Percentiles rank a stretch among this genome's conserved stretches.
phyloP scores from a whole-genome alignment of 139 green algal genomes.

The Haematococcus sp. region DNA sequence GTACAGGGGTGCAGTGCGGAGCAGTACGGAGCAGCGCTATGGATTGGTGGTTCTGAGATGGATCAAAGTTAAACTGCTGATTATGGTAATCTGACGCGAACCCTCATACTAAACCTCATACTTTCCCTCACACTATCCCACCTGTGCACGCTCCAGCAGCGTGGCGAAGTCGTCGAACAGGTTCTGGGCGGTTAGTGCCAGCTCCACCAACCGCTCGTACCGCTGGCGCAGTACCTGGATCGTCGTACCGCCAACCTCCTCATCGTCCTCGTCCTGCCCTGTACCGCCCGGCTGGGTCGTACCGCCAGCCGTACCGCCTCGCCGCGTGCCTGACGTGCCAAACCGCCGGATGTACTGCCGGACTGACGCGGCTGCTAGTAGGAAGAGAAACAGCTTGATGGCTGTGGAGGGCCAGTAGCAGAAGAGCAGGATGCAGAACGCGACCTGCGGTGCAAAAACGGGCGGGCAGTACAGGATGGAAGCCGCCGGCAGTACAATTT shows the following conservation, averaged over 20 bases:
- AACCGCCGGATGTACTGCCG: neutral
- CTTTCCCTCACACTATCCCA: neutral
- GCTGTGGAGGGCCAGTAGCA: conserved; percentile 20
- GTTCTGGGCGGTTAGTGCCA: conserved; percentile 28
- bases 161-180: conserved; percentile 29
- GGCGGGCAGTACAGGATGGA: neutral
- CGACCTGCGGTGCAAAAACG: conserved; percentile 13
- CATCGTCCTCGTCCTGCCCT: neutral
- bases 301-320: neutral
- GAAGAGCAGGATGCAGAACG: conserved; percentile 19
- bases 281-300: neutral
- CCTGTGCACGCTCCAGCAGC: conserved; percentile 22
- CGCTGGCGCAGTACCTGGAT: conserved; percentile 1
- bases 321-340: neutral
- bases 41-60: no score
- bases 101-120: no score
- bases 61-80: neutral
- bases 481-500: no score
- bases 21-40: no score
- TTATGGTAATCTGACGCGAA: no score
- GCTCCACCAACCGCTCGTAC: conserved; percentile 14
- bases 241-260: neutral
- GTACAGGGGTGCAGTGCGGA: no score
- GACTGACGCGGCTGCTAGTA: neutral
- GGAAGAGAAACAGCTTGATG: conserved; percentile 19